Conservation (phyloP, 345 rosid genomes). For the Citrus cavaleriei region DNA sequence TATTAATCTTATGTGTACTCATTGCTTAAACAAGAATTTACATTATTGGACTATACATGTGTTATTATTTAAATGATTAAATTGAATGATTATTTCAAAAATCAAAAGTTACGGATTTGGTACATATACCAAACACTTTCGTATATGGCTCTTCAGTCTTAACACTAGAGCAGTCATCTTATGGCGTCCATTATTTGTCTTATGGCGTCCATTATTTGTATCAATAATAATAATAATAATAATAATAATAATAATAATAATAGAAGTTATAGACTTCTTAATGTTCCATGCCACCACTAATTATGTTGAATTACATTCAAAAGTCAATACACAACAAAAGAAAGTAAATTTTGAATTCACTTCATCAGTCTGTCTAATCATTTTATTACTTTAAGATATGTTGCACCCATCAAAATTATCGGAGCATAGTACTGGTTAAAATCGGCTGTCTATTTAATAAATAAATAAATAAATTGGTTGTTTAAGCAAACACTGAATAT, state of each 20-base stretch:
- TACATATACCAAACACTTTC: not conserved
- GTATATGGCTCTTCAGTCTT: not conserved
- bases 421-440: not conserved
- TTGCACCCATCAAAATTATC: not conserved
- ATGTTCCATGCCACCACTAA: not conserved
- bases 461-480: no score
- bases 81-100: not conserved
- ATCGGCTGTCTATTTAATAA: not conserved
- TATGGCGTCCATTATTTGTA: not conserved
- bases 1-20: not conserved
- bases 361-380: not conserved
- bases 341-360: not conserved
- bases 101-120: not conserved
- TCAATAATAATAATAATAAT: not conserved
- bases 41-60: not conserved
- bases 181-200: not conserved
- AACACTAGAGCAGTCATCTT: not conserved
- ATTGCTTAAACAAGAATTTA: no score
- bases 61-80: not conserved
- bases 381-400: no score
- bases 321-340: not conserved
- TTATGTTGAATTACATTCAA: not conserved
- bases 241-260: no score
- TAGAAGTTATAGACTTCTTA: not conserved
- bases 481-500: no score